Base-by-base conservation (phyloP, 257 asterid species). In the Lithospermum erythrorhizon region DNA sequence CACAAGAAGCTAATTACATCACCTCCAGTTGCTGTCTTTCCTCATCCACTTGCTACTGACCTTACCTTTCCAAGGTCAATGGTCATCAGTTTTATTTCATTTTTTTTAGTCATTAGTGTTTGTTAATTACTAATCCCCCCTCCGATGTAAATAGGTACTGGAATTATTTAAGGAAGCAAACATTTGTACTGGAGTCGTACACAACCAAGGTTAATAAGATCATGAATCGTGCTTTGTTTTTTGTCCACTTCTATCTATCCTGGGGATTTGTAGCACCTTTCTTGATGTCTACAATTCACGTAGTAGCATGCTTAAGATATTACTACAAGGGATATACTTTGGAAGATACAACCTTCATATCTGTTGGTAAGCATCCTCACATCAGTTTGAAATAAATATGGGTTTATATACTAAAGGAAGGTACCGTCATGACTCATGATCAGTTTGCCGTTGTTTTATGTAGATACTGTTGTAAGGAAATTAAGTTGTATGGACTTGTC, bases 121-220 rank as follows among this genome's bases (percentile, higher is more conserved):
- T 57, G 65, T 61, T 52, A 59, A 27, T 53, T 69, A 52, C 69
- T 41, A 22, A 68, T 52, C 51, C 48, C 11, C 52, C 52, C 57
- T 66, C 49, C 53, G 24, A 65, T 32, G 60, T 51, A 22, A 77
- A 72, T 70, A 89, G 99, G 89, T 93, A 89, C 65, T 93, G 98
- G 98, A 93, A 93, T 77, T 93, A 93, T 74, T 79, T 93, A 79
- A 81, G 98, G 83, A 93, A 93, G 83, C 98, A 93, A 72, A 89
- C 98, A 61, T 93, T 93, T 73, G 98, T 93, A 61, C 73, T 93
- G 69, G 98, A 93, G 79, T 89, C 98, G 20, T 93, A 93, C 78
- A 61, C 97, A 3, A 86, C 98, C 47, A 80, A 64, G 64, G 72
- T 84, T 65, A 93, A 93, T 79, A 81, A 90, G 95, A 75, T 93